These are phyloP conservation scores for Boletus coffeatus DNA, from an alignment of 1,284 basidiomycete genomes.

Conservation along the genomic window DNA sequence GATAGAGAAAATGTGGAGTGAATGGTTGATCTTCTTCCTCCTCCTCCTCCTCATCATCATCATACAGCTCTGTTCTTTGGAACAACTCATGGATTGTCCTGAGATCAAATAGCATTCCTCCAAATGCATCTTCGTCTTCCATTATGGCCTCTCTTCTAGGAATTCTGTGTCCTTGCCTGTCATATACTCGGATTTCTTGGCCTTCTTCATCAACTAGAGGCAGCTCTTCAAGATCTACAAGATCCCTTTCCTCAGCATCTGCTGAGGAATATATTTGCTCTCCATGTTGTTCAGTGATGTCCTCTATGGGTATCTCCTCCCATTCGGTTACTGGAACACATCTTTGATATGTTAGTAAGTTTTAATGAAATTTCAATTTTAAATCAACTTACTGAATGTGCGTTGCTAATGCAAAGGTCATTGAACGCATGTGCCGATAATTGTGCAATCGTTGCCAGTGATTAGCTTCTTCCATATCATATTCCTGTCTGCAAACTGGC, in stretches of 20 bases:
- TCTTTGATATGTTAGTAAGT: too few relatives aligned
- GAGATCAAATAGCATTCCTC: slow-evolving; percentile 5
- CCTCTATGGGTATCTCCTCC: neutral
- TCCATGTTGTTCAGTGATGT: neutral
- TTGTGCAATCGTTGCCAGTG: neutral
- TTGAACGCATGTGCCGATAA: neutral
- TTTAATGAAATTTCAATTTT: too few relatives aligned
- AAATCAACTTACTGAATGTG: slow-evolving; percentile 2
- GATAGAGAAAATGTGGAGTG: slow-evolving; percentile 4
- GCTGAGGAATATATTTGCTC: neutral
- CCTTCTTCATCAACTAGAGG: neutral
- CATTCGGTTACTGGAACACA: neutral
- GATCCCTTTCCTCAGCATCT: neutral
- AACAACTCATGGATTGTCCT: neutral
- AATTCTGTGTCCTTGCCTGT: neutral
- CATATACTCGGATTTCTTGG: neutral
- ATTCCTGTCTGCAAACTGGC: neutral
- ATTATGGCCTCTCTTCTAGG: neutral
- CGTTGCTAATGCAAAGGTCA: slow-evolving; percentile 4
- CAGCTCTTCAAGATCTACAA: neutral
- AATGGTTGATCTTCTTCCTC: neutral
- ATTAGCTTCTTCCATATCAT: neutral
- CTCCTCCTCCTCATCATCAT: too few relatives aligned
- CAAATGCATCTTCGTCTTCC: neutral
- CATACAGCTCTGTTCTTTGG: too few relatives aligned